These are phyloP conservation scores for Rhodomyrtus tomentosa DNA, from an alignment of 345 rosid species.

Conservation along the genomic window DNA sequence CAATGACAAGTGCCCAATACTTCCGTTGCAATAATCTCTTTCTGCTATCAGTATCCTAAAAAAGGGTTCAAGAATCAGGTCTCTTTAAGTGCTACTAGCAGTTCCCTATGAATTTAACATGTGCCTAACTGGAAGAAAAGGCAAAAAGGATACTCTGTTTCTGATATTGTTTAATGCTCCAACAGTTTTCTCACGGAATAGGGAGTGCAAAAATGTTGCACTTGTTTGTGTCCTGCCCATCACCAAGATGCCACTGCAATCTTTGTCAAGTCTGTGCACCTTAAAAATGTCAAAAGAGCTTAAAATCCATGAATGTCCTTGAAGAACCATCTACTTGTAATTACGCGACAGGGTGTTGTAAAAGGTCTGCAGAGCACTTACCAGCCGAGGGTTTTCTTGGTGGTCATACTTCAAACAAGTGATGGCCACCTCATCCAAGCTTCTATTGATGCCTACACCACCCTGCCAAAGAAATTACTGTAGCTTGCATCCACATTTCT, in stretches of 20 bases:
- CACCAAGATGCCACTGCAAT: constrained; percentile 87
- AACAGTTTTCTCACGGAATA: constrained; percentile 81
- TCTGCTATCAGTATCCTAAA: constrained; percentile 36
- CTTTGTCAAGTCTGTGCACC: constrained; percentile 97
- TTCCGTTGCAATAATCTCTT: constrained; percentile 45
- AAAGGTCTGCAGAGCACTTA: constrained; percentile 20
- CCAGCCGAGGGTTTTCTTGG: constrained; percentile 76
- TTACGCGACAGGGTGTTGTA: neutral
- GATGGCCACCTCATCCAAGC: constrained; percentile 76
- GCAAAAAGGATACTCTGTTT: neutral
- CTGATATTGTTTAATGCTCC: constrained; percentile 49
- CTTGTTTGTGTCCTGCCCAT: constrained; percentile 86
- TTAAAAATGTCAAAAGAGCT: constrained; percentile 8
- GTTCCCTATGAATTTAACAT: neutral
- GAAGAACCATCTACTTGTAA: neutral
- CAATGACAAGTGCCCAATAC: constrained; percentile 88
- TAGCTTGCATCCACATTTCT: neutral
- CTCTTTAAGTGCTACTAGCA: neutral
- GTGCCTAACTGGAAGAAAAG: neutral
- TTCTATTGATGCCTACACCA: constrained; percentile 67
- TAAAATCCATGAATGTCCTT: neutral
- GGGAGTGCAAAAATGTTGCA: constrained; percentile 65
- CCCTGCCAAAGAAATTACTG: constrained; percentile 35
- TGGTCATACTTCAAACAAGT: constrained; percentile 49
- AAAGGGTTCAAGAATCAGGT: neutral